phyloP scores from a whole-genome alignment of 345 rosid species.

The Sisymbrium irio region DNA sequence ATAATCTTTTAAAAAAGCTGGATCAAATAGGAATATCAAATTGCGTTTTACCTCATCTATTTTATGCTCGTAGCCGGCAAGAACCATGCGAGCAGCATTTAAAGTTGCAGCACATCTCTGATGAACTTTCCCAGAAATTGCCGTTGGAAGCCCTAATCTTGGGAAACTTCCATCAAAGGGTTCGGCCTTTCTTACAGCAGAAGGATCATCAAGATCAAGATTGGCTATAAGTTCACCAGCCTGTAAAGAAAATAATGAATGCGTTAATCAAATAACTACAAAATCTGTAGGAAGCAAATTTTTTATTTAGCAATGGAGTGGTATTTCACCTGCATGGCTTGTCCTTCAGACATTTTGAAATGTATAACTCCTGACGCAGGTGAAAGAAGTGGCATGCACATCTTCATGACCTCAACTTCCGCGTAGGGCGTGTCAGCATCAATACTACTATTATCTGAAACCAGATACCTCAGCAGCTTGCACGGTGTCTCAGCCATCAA shows the following conservation, averaged over 20 bases:
- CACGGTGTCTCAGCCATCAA: constrained; percentile 97
- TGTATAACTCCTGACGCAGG: constrained; percentile 91
- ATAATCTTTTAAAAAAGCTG: constrained; percentile 2
- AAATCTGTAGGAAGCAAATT: not conserved
- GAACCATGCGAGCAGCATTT: constrained; percentile 95
- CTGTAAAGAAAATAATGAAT: constrained; percentile 41
- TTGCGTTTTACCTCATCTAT: constrained; percentile 70
- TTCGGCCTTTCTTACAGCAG: constrained; percentile 98
- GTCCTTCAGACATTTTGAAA: constrained; percentile 95
- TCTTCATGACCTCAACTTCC: constrained; percentile 99
- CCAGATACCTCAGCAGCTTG: constrained; percentile 92
- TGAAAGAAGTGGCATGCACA: constrained; percentile 99
- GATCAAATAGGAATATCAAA: not conserved
- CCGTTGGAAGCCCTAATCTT: constrained; percentile 83
- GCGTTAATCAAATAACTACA: not conserved
- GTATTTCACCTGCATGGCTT: constrained; percentile 88
- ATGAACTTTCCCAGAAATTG: constrained; percentile 93
- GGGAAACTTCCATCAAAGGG: constrained; percentile 95
- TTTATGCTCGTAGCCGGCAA: constrained; percentile 93
- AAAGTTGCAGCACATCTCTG: constrained; percentile 97
- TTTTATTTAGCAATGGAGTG: not conserved
- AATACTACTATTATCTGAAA: constrained; percentile 81
- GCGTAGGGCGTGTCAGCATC: constrained; percentile 96
- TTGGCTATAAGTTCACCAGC: constrained; percentile 99
- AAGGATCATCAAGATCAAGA: constrained; percentile 97